Conservation (phyloP, 345 rosid genomes). For the Sisymbrium irio region DNA sequence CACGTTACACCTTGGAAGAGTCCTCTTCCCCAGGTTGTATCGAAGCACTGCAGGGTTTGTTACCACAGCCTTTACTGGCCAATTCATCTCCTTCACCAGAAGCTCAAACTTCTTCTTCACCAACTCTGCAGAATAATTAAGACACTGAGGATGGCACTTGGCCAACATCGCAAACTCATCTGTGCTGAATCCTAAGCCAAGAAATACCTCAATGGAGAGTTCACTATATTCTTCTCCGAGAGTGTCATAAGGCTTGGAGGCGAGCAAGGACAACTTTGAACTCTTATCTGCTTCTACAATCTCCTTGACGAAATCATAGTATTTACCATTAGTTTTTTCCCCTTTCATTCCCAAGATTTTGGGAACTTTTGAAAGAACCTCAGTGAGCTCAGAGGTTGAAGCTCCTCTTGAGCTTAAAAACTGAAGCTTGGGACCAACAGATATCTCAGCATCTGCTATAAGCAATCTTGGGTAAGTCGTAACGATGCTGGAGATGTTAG, state of each 20-base stretch:
- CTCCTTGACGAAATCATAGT: slow-evolving; percentile 4
- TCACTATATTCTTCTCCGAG: slow-evolving; percentile 5
- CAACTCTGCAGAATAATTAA: background rate
- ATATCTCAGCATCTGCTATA: background rate
- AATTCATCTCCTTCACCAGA: slow-evolving; percentile 40
- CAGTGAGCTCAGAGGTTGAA: background rate
- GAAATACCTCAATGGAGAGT: slow-evolving; percentile 22
- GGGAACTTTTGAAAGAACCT: background rate
- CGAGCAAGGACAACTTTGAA: background rate
- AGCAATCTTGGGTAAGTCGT: slow-evolving; percentile 9
- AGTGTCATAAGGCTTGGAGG: background rate
- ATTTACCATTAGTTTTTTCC: background rate
- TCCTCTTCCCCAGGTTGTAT: slow-evolving; percentile 33
- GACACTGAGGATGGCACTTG: background rate
- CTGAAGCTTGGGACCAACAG: slow-evolving; percentile 30
- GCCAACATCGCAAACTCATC: background rate
- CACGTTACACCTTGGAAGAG: slow-evolving; percentile 36
- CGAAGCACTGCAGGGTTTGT: background rate
- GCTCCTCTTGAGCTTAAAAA: slow-evolving; percentile 12
- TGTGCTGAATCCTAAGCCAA: slow-evolving; percentile 18
- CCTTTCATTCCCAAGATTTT: slow-evolving; percentile 1
- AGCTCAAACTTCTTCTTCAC: slow-evolving; percentile 14
- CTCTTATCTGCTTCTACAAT: background rate
- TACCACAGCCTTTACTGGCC: slow-evolving; percentile 1
- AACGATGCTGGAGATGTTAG: slow-evolving; percentile 28